Evolutionary conservation across 768 basidiomycete genomes (phyloP), one percentile per base, ranked within the genome.

Genomic region (Cyclocybe cylindracea): DNA sequence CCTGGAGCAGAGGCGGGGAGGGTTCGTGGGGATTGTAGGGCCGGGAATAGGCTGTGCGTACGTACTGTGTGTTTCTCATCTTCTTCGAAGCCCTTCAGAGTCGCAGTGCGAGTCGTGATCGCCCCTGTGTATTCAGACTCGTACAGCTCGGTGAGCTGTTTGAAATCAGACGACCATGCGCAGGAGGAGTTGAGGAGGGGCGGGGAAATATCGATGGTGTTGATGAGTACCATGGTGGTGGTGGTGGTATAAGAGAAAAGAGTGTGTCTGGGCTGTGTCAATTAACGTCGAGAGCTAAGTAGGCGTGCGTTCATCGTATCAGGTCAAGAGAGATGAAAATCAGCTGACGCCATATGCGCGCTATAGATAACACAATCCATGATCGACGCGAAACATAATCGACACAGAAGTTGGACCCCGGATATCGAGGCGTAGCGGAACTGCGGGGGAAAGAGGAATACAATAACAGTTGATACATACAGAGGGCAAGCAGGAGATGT

Each of bases 21-120:
- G 44, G 48, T 46, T 42, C 42, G 49, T 33, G n/a, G 36, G 34
- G 41, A 48, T 45, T 48, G 46, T 16, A 39, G 35, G 50, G 40
- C 38, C 31, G 55, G 37, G 46, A 33, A 44, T 24, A 35, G 29
- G 14, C 33, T 39, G 14, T 13, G 19, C 6, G 44, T 40, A 61
- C 78, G 32, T 62, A 91, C 91, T 48, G 78, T 82, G 64, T 93
- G 84, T 4, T 70, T 69, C 7, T 69, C 67, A 53, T 84, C 77
- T 65, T 94, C 88, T n/a, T 69, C 54, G 63, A 87, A 94, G 3
- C 93, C 91, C 9, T 74, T 63, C 31, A 84, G 61, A 2, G 88
- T 92, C 33, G 85, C 79, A 0, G 92, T 92, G 24, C 93, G 80
- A 2, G 89, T 94, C 7, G 86, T 88, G 48, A 94, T 83, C 4